Conservation (phyloP, 1,284 basidiomycete species). For the Anthracocystis setariae region DNA sequence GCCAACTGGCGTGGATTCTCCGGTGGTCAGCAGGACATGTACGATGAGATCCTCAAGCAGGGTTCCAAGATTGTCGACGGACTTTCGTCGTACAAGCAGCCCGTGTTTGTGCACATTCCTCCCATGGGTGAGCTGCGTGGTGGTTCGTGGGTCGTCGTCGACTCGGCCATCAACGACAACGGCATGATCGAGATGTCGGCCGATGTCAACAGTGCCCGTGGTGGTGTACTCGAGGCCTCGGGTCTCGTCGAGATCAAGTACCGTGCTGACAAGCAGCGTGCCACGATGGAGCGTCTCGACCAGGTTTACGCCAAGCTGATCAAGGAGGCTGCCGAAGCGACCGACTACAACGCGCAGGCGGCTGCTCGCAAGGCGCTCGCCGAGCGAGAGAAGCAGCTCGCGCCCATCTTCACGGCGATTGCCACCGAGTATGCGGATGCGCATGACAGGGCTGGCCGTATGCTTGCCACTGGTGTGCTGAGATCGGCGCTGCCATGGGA, state of each 20-base stretch:
- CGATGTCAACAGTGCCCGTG: slow-evolving; percentile 86
- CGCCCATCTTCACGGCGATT: slow-evolving; percentile 91
- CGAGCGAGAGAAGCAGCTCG: slow-evolving; percentile 82
- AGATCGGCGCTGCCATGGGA: slow-evolving; percentile 77
- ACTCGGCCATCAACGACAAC: slow-evolving; percentile 90
- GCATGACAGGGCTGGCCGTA: slow-evolving; percentile 92
- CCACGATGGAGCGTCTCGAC: slow-evolving; percentile 94
- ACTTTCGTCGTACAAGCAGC: slow-evolving; percentile 93
- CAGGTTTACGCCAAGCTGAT: slow-evolving; percentile 83
- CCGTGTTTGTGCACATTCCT: slow-evolving; percentile 98
- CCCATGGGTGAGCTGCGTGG: slow-evolving; percentile 98
- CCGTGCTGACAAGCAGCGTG: slow-evolving; percentile 79
- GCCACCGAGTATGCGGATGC: slow-evolving; percentile 95
- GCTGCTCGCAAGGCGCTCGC: slow-evolving; percentile 74
- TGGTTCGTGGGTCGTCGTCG: slow-evolving; percentile 98
- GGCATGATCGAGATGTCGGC: slow-evolving; percentile 93
- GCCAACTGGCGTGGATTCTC: slow-evolving; percentile 99
- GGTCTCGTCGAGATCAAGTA: slow-evolving; percentile 81
- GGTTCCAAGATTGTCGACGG: slow-evolving; percentile 88
- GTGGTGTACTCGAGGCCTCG: slow-evolving; percentile 93
- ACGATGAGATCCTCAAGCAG: slow-evolving; percentile 68
- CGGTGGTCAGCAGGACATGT: slow-evolving; percentile 98
- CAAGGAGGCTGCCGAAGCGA: slow-evolving; percentile 73
- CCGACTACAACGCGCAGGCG: slow-evolving; percentile 73
- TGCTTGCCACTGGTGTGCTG: slow-evolving; percentile 94